Base-by-base conservation (phyloP, 2,329 filamentous ascomycete genomes). In the Talaromyces atroroseus region DNA sequence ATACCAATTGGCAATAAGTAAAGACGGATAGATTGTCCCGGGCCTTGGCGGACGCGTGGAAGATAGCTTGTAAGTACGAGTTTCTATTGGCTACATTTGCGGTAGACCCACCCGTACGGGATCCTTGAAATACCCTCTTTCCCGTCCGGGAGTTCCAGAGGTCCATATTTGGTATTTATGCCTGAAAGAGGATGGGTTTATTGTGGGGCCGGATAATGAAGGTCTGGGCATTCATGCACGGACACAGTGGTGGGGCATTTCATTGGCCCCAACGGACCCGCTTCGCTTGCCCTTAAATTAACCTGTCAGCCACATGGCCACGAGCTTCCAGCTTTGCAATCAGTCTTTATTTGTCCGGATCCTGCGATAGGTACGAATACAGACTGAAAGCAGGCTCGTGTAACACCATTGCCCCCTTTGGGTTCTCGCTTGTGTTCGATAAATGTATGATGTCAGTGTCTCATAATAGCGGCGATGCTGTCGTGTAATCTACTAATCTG, bases 281-380 rank as follows among this genome's bases (percentile, higher is more conserved):
- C 40, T 45, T 4, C 5, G 11, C 18, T 34, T 38, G 50, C 26
- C 42, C 21, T 47, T 38, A 54, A 54, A 54, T 54, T 54, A 49
- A 54, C 32, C 44, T 54, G 52, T 54, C 52, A 54, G 52, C 52
- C 52, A 54, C 52, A 54, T 54, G 52, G 52, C 45, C 36, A 20
- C 36, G n/a, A 18, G 26, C 26, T 40, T 38, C 44, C 21, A 38
- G 49, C 51, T 32, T 38, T 38, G 5, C 34, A 12, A 38, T 12
- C 34, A 29, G 8, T 8, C 8, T 8, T 29, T 29, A 29, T 29
- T 29, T 29, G 8, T 29, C 26, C 26, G 26, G 26, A 29, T 29
- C 26, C 26, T 29, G 26, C 26, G 26, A 29, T 29, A 29, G 26
- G 8, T 8, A 29, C n/a, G 26, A 29, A 29, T 29, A 8, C 26